These are phyloP conservation scores for Cicer arietinum DNA, from an alignment of 306 rosid species.

Conservation along the genomic window DNA sequence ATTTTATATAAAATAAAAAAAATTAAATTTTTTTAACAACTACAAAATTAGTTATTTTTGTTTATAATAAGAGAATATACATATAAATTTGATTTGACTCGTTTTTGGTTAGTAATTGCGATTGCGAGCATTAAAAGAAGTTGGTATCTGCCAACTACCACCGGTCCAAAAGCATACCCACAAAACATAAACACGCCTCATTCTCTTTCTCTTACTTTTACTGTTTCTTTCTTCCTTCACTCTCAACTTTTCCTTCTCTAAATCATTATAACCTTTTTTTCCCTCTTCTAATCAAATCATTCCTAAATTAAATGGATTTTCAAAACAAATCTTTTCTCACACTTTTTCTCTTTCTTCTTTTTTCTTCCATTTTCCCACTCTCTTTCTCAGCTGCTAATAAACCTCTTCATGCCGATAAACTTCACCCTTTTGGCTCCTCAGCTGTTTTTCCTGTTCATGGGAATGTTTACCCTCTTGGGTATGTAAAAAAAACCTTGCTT, in stretches of 20 bases:
- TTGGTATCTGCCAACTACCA: neutral
- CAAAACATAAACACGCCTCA: neutral
- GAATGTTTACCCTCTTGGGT: conserved; percentile 94
- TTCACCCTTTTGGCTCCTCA: conserved; percentile 51
- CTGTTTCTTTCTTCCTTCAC: too few relatives aligned
- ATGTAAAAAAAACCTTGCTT: conserved; percentile 9
- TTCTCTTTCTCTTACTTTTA: too few relatives aligned
- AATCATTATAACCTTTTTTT: conserved; percentile 2
- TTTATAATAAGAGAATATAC: too few relatives aligned
- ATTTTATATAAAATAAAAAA: too few relatives aligned
- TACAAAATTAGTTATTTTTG: too few relatives aligned
- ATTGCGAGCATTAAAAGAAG: too few relatives aligned
- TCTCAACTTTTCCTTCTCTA: neutral
- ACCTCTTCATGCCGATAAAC: conserved; percentile 36
- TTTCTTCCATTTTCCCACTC: conserved; percentile 50
- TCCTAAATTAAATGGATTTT: conserved; percentile 22
- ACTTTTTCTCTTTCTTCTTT: conserved; percentile 46
- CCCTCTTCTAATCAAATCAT: neutral
- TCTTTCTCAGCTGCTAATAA: conserved; percentile 64
- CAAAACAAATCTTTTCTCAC: conserved; percentile 2
- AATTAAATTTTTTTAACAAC: too few relatives aligned
- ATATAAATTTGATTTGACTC: too few relatives aligned
- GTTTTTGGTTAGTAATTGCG: too few relatives aligned
- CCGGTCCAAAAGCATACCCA: neutral
- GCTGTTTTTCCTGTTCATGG: conserved; percentile 70